Evolutionary conservation across 208 protist genomes (phyloP).

Genomic region (Crithidia bombi): DNA sequence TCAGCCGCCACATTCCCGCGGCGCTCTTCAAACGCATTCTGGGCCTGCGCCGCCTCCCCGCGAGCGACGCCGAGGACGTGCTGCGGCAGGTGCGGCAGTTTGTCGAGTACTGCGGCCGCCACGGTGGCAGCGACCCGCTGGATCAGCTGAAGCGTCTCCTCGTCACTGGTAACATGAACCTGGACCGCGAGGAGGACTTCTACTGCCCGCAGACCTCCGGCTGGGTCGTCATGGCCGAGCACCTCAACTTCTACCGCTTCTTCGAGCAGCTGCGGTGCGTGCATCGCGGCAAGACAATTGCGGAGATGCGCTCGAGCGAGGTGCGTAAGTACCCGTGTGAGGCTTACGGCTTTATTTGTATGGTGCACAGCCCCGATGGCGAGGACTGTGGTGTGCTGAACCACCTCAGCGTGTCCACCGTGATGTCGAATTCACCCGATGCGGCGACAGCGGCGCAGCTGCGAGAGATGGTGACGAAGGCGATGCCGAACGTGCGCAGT

Average conservation of each 20-base stretch:
- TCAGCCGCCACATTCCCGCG: slow-evolving; percentile 60
- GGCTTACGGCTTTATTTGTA: slow-evolving; percentile 99
- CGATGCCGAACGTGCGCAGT: slow-evolving; percentile 58
- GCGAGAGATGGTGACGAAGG: slow-evolving; percentile 42
- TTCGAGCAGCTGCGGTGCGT: slow-evolving; percentile 98
- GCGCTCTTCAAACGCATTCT: slow-evolving; percentile 63
- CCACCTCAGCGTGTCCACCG: slow-evolving; percentile 95
- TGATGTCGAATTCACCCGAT: slow-evolving; percentile 61
- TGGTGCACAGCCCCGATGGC: slow-evolving; percentile 99
- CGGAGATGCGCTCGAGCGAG: slow-evolving; percentile 97
- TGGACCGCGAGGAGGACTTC: slow-evolving; percentile 89
- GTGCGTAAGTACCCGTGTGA: slow-evolving; percentile 99
- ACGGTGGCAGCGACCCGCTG: slow-evolving; percentile 48
- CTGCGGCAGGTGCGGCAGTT: slow-evolving; percentile 71
- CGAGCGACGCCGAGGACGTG: slow-evolving; percentile 30
- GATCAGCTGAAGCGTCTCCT: slow-evolving; percentile 70
- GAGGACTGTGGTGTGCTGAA: slow-evolving; percentile 99
- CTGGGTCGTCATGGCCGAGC: slow-evolving; percentile 98
- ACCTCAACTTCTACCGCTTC: slow-evolving; percentile 99
- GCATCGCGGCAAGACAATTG: slow-evolving; percentile 98
- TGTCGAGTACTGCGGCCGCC: slow-evolving; percentile 50
- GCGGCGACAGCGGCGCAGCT: slow-evolving; percentile 39
- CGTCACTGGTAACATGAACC: slow-evolving; percentile 83
- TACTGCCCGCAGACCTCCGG: slow-evolving; percentile 92
- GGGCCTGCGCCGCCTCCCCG: slow-evolving; percentile 23